Base-by-base conservation (phyloP, 192 early-diverging fungal genomes). In the Linnemannia elongata region DNA sequence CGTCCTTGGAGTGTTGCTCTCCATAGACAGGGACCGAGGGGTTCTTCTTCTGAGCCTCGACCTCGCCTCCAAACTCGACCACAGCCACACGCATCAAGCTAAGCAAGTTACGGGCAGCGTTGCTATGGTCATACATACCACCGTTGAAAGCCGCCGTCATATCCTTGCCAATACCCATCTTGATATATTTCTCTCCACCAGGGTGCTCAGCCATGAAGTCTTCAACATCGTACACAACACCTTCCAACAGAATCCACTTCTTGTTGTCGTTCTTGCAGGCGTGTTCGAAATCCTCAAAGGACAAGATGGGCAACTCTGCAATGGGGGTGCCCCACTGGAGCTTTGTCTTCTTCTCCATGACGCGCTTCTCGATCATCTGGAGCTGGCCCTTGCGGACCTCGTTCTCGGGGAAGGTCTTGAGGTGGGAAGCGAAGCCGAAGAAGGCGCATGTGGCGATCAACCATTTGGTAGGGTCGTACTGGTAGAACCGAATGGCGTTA, bases 391-490 rank as follows among this genome's bases (percentile, higher is more conserved):
- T 97, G 66, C 89, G 88, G 60, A 97, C 91, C 89, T 97, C 96
- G 80, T 97, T 97, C 30, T 91, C 90, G 1, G 95, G 95, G 89
- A 97, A 96, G 12, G 82, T 92, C 90, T 96, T 96, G 75, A 97
- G 90, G 76, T 96, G 90, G 72, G 92, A 95, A 36, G 95, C 90
- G 18, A 96, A 89, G 13, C 95, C 95, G 69, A 95, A 24, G 38
- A 87, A 82, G 5, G 94, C 93, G 75, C 84, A 85, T 39, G 80
- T 10, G 72, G 85, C 90, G 57, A 97, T 96, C n/a, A 97, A 82
- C 96, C 96, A 97, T 88, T 96, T 97, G 80, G 96, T 97, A 30
- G 96, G 96, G 81, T 96, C 95, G 81, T 96, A 96, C 90, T 96
- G 95, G 85, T 93, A 93, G 82, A 91, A 92, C 68, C 82, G 84